Conservation (phyloP, 441 rosid species). For the Metrosideros polymorpha region DNA sequence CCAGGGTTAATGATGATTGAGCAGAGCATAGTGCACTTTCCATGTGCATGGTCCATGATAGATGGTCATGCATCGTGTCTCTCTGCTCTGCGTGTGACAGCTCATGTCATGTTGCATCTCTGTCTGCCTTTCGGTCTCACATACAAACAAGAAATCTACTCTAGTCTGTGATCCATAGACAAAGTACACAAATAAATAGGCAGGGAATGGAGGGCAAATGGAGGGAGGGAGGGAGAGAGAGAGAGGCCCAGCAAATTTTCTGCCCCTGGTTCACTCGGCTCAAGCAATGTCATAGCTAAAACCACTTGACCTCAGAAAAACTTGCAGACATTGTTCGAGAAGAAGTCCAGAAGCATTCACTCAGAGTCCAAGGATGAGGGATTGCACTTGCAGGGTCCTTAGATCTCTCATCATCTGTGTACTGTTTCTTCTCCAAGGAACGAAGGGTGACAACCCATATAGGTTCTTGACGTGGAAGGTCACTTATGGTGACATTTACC, state of each 20-base stretch:
- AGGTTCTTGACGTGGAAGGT: constrained; percentile 79
- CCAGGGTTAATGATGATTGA: not conserved
- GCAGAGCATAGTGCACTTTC: not conserved
- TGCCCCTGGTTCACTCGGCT: not conserved
- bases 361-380: constrained; percentile 18
- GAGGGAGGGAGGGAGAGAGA: not conserved
- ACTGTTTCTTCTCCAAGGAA: constrained; percentile 30
- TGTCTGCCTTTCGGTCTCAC: not conserved
- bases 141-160: not conserved
- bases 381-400: constrained; percentile 18
- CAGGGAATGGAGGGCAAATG: not conserved
- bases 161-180: not conserved
- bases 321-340: not conserved
- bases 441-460: constrained; percentile 66
- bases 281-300: not conserved
- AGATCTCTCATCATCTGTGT: constrained; percentile 20
- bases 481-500: constrained; percentile 70
- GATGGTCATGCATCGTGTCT: not conserved
- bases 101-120: not conserved
- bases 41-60: not conserved
- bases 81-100: not conserved
- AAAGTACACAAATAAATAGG: not conserved
- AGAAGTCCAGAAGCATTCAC: not conserved
- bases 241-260: not conserved
- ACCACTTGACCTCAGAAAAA: not conserved